phyloP scores from a whole-genome alignment of 257 asterid genomes.

The Solanum pennellii region DNA sequence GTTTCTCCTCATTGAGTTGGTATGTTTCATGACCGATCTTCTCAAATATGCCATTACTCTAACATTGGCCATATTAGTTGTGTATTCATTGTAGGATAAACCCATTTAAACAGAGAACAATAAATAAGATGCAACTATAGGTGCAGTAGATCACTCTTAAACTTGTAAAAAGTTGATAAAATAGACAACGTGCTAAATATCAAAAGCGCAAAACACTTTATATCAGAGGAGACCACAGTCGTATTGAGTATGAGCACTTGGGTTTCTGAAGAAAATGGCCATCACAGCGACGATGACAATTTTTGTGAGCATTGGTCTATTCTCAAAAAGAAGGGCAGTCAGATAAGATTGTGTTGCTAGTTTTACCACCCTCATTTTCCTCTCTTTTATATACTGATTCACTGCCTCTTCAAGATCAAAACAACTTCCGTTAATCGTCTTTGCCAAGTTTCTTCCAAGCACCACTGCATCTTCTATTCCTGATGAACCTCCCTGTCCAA shows the following conservation, averaged over 20 bases:
- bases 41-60: neutral
- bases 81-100: neutral
- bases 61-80: neutral
- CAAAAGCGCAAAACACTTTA: too few relatives aligned
- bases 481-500: conserved; percentile 33
- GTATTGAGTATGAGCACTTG: conserved; percentile 5
- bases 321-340: conserved; percentile 3
- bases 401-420: neutral
- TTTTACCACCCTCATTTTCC: conserved; percentile 17
- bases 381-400: conserved; percentile 20
- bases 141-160: too few relatives aligned
- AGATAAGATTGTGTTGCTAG: conserved; percentile 20
- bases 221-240: conserved; percentile 16
- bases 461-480: conserved; percentile 32
- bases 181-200: too few relatives aligned
- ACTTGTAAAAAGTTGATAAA: too few relatives aligned
- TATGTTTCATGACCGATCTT: neutral
- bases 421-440: neutral
- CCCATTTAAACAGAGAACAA: neutral
- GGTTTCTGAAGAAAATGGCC: neutral
- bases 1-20: neutral
- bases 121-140: too few relatives aligned
- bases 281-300: neutral
- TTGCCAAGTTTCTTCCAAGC: conserved; percentile 25
- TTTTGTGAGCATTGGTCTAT: neutral